A percentile compares a stretch with the other conserved stretches of the same genome.
Evolutionary conservation across 2,329 filamentous ascomycete species (phyloP).

Genomic region (Colletotrichum graminicola): DNA sequence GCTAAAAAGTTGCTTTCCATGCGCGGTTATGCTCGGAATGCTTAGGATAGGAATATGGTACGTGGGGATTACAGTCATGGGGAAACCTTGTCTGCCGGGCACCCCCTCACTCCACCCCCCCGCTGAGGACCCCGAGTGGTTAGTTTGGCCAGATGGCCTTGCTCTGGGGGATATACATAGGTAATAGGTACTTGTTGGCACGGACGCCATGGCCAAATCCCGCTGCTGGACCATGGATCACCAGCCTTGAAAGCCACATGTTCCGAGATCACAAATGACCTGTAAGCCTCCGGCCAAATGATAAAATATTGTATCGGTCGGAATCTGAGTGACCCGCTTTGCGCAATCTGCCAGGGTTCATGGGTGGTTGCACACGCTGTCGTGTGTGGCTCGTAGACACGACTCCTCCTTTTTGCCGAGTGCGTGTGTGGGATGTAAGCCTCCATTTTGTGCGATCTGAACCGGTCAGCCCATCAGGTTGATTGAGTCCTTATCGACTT

Average conservation of each 20-base stretch:
- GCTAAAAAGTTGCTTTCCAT: constrained; percentile 6
- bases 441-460: neutral
- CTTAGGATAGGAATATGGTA: neutral
- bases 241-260: neutral
- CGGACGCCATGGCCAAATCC: constrained; percentile 3
- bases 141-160: constrained; percentile 6
- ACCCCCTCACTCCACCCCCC: neutral
- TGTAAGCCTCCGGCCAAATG: neutral
- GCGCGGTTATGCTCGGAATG: neutral
- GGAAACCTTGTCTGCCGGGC: constrained; percentile 1
- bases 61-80: neutral
- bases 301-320: neutral
- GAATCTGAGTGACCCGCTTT: neutral
- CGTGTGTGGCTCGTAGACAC: neutral
- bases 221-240: constrained; percentile 1
- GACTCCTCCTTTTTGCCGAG: neutral
- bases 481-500: neutral
- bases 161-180: neutral
- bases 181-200: neutral
- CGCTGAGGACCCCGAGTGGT: constrained; percentile 21
- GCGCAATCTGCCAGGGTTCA: neutral
- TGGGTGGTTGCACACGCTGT: neutral
- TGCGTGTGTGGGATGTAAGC: neutral
- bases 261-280: constrained; percentile 3
- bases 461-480: neutral